These are phyloP conservation scores for Friedmanniomyces endolithicus DNA, from an alignment of 495 filamentous ascomycete genomes.

Conservation along the genomic window DNA sequence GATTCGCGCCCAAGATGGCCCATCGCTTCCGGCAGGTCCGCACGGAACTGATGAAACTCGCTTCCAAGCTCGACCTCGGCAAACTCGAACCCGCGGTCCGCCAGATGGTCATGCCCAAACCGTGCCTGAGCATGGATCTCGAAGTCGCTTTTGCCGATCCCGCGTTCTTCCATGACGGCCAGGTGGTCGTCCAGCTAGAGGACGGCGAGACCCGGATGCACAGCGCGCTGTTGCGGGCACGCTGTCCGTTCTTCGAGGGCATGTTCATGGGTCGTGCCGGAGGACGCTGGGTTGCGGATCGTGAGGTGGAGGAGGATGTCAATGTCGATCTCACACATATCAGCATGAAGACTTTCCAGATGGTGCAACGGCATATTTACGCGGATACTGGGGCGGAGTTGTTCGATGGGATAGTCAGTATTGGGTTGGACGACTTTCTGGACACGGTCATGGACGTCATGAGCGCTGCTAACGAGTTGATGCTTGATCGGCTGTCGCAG, in stretches of 20 bases:
- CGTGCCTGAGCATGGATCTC: constrained; percentile 55
- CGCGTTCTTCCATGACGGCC: constrained; percentile 58
- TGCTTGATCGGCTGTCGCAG: constrained; percentile 83
- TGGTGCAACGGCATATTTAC: constrained; percentile 75
- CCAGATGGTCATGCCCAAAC: constrained; percentile 52
- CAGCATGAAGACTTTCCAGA: constrained; percentile 53
- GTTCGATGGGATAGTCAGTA: constrained; percentile 62
- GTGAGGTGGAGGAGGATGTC: constrained; percentile 39
- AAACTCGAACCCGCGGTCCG: constrained; percentile 63
- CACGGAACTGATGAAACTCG: constrained; percentile 69
- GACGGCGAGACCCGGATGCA: constrained; percentile 57
- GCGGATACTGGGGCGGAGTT: constrained; percentile 67
- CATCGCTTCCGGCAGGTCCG: constrained; percentile 64
- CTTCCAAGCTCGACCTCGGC: constrained; percentile 50
- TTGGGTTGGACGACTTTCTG: constrained; percentile 66
- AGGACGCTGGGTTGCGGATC: constrained; percentile 66
- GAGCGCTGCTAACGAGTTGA: constrained; percentile 80
- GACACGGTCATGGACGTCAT: constrained; percentile 87
- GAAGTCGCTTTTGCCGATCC: constrained; percentile 50
- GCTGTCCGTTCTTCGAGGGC: constrained; percentile 86
- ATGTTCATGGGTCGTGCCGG: constrained; percentile 75
- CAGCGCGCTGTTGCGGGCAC: constrained; percentile 61
- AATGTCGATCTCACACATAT: constrained; percentile 78
- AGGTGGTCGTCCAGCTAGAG: constrained; percentile 65
- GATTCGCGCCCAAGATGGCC: constrained; percentile 47